These are phyloP conservation scores for Trichophyton simii DNA, from an alignment of 2,329 filamentous ascomycete species.

Conservation along the genomic window DNA sequence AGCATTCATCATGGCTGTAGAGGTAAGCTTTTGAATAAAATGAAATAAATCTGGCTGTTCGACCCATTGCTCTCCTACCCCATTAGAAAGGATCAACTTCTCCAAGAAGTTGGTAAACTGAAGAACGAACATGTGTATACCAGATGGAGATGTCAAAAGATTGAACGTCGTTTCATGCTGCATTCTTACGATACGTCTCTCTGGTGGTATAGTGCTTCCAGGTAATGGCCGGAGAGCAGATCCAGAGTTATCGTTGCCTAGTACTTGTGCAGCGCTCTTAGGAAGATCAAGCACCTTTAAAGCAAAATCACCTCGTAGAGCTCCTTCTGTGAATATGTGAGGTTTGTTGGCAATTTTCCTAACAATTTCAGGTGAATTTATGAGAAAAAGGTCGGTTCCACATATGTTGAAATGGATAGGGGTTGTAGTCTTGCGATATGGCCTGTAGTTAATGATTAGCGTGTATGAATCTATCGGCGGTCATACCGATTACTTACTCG, in stretches of 20 bases:
- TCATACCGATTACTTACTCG: background rate
- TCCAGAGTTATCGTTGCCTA: background rate
- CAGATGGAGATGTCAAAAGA: background rate
- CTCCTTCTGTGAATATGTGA: background rate
- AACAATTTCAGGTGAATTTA: background rate
- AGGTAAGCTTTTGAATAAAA: background rate
- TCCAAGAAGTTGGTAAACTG: background rate
- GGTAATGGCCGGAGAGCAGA: background rate
- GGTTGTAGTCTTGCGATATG: background rate
- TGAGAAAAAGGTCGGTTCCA: background rate
- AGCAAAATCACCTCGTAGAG: background rate
- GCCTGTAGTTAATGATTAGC: background rate
- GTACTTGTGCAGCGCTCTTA: background rate
- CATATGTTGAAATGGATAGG: background rate
- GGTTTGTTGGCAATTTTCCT: background rate
- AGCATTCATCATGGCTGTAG: background rate
- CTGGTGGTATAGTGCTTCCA: background rate
- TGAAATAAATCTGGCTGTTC: background rate
- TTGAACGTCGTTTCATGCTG: background rate
- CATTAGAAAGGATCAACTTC: background rate
- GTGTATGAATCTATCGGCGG: background rate
- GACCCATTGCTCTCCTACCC: background rate
- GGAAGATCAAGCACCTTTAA: background rate
- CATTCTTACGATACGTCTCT: background rate
- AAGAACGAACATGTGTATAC: background rate